These are phyloP conservation scores for Cenchrus purpureus DNA, from an alignment of 176 grass and related monocot genomes.

Conservation along the genomic window DNA sequence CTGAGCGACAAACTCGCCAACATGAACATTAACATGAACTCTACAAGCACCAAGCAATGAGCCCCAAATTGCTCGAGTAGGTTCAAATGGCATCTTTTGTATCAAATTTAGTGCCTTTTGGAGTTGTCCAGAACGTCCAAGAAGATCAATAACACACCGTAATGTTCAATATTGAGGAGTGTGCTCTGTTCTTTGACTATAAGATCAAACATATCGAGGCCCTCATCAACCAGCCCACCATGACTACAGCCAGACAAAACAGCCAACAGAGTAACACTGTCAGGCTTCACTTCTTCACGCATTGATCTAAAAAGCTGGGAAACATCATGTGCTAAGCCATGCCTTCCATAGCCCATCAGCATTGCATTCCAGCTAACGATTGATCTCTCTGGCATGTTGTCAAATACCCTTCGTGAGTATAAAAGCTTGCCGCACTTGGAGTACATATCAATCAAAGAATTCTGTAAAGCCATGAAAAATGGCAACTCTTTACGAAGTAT, in stretches of 20 bases:
- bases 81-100: slow-evolving; percentile 64
- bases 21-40: slow-evolving; percentile 61
- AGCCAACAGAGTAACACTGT: slow-evolving; percentile 65
- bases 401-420: slow-evolving; percentile 68
- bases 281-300: slow-evolving; percentile 56
- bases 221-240: slow-evolving; percentile 68
- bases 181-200: slow-evolving; percentile 59
- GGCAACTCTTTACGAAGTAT: slow-evolving; percentile 62
- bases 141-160: slow-evolving; percentile 79
- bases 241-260: slow-evolving; percentile 76
- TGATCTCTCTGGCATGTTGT: slow-evolving; percentile 68
- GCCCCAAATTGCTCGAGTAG: slow-evolving; percentile 70
- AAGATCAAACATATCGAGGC: slow-evolving; percentile 63
- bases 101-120: slow-evolving; percentile 63
- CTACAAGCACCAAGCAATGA: slow-evolving; percentile 74
- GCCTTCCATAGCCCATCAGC: slow-evolving; percentile 72
- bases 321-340: slow-evolving; percentile 67
- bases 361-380: slow-evolving; percentile 76
- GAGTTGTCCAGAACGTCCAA: slow-evolving; percentile 67
- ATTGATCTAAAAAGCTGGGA: slow-evolving; percentile 60
- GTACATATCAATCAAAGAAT: slow-evolving; percentile 88
- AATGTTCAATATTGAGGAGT: slow-evolving; percentile 56
- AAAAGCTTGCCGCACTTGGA: slow-evolving; percentile 71
- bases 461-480: slow-evolving; percentile 65
- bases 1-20: slow-evolving; percentile 64